Conservation (phyloP, 2,329 filamentous ascomycete genomes). For the Mycosphaerella arachidis region DNA sequence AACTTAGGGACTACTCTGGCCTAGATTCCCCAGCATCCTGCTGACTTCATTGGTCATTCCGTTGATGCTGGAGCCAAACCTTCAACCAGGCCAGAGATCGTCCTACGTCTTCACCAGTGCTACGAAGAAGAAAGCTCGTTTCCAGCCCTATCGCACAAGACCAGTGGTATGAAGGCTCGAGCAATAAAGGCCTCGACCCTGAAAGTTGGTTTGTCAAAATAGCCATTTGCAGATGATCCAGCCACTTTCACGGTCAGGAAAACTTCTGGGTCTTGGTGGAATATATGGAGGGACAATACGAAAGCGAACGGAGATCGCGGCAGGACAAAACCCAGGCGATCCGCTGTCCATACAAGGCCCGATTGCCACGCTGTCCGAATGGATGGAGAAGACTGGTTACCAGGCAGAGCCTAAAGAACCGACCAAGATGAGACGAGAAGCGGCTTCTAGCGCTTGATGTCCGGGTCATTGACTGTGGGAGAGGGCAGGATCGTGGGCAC, state of each 20-base stretch:
- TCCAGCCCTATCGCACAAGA: not conserved
- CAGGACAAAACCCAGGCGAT: not conserved
- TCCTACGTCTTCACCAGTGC: not conserved
- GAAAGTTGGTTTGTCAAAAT: not conserved
- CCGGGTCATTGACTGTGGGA: no score
- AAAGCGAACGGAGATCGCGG: not conserved
- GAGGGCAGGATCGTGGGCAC: no score
- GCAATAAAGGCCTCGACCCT: not conserved
- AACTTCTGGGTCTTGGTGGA: conserved; percentile 3
- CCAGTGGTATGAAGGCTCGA: not conserved
- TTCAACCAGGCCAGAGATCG: not conserved
- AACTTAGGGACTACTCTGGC: not conserved
- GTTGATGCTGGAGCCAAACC: conserved; percentile 2
- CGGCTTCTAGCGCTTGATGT: not conserved
- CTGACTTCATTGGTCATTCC: not conserved
- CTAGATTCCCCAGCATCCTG: not conserved
- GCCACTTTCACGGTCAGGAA: conserved; percentile 1
- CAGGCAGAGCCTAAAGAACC: conserved; percentile 1
- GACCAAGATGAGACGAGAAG: conserved; percentile 1
- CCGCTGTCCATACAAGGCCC: not conserved
- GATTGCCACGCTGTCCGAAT: not conserved
- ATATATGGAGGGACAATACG: conserved; percentile 5
- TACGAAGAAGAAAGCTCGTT: not conserved
- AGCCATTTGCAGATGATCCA: not conserved
- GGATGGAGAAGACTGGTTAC: conserved; percentile 3